A percentile compares a stretch with the other conserved stretches of the same genome.
These are phyloP conservation scores for Trametes cubensis DNA, from an alignment of 768 basidiomycete genomes.

Conservation along the genomic window DNA sequence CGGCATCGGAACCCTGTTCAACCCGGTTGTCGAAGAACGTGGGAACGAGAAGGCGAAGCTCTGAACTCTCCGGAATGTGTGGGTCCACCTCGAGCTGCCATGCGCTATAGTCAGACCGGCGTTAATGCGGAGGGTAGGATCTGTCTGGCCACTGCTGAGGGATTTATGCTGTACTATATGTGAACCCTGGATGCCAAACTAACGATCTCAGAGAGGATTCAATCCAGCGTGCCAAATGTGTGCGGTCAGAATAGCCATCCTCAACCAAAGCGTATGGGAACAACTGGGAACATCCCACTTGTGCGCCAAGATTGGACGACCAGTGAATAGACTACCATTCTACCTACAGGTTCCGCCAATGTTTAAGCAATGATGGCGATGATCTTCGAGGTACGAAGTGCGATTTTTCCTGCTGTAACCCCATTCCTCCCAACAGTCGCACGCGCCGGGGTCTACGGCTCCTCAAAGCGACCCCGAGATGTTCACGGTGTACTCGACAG, in stretches of 20 bases:
- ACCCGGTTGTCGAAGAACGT: slow-evolving; percentile 74
- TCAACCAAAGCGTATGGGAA: too few species aligned
- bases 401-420: background rate
- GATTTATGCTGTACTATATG: too few species aligned
- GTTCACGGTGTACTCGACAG: background rate
- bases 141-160: too few species aligned
- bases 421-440: background rate
- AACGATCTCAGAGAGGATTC: too few species aligned
- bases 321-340: too few species aligned
- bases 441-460: background rate
- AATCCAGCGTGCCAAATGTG: too few species aligned
- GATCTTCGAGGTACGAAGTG: background rate
- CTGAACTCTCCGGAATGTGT: slow-evolving; percentile 30
- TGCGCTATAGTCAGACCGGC: too few species aligned
- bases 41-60: slow-evolving; percentile 42
- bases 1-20: slow-evolving; percentile 81
- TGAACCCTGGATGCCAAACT: too few species aligned
- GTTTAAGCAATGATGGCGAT: background rate
- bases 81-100: background rate
- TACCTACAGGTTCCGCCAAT: background rate
- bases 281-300: too few species aligned
- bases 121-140: too few species aligned
- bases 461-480: background rate
- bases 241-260: too few species aligned
- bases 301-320: too few species aligned